Evolutionary conservation across 2,329 filamentous ascomycete genomes (phyloP), one percentile per base, ranked within the genome.

Genomic region (Trichoderma koningiopsis): DNA sequence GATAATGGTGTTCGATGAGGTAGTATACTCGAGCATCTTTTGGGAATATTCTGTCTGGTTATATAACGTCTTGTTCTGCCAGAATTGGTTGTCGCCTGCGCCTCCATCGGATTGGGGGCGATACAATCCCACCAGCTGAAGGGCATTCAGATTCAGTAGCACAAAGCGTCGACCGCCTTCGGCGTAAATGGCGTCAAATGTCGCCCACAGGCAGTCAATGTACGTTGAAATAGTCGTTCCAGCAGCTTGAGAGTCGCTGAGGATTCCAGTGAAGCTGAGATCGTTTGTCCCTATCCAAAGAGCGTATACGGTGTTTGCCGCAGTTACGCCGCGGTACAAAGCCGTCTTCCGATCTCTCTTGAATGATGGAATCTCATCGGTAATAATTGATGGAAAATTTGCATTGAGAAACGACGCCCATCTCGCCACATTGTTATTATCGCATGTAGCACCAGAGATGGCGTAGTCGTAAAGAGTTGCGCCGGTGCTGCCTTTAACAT

Each of bases 261-360:
- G 77, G 76, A 94, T 90, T 11, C 86, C 90, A 61, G 83, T 79
- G 68, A 82, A 83, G 29, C 92, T 91, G 13, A 95, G 81, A 75
- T 95, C 92, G 76, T 95, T 95, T 31, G 91, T 93, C 4, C 92
- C 92, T 74, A 94, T 93, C 91, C 91, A 94, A 66, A 94, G 85
- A 0, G 88, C 84, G 75, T 93, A 94, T 2, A 92, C 88, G 0
- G 91, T 92, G 71, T 89, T 88, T 35, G 86, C 79, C 1, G 84
- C 74, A 2, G 81, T 83, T 53, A 83, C 79, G 72, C 82, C 74
- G 0, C 79, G 77, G 71, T 83, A 86, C 19, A 73, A 52, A 7
- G 80, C 76, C 68, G 79, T 76, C 63, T 77, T 82, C 10, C 76
- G 75, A 68, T 89, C 87, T n/a, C 83, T 83, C 70, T 83, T 75